These are phyloP conservation scores for Amanita pseudoporphyria DNA, from an alignment of 768 basidiomycete species.

Conservation along the genomic window DNA sequence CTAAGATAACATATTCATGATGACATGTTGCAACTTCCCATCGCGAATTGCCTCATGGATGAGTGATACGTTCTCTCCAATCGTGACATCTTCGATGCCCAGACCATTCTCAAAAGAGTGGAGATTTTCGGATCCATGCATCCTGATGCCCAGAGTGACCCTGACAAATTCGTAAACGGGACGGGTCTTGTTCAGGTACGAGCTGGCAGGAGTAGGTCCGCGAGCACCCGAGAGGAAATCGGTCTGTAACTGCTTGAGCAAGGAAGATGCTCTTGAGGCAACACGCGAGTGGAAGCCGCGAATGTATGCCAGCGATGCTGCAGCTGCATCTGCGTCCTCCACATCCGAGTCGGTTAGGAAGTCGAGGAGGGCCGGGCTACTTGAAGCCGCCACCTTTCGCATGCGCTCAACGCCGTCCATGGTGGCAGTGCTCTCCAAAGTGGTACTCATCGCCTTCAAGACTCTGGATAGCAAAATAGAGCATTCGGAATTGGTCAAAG, in stretches of 20 bases:
- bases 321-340: conserved; percentile 20
- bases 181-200: conserved; percentile 56
- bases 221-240: conserved; percentile 50
- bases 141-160: conserved; percentile 58
- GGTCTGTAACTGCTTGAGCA: conserved; percentile 39
- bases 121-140: conserved; percentile 74
- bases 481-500: conserved; percentile 26
- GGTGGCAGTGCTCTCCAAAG: conserved; percentile 56
- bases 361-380: conserved; percentile 55
- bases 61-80: conserved; percentile 61
- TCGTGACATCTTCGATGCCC: conserved; percentile 54
- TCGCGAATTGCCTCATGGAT: conserved; percentile 68
- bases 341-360: conserved; percentile 34
- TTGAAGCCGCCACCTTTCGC: conserved; percentile 57
- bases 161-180: conserved; percentile 74
- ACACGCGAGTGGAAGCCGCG: conserved; percentile 46
- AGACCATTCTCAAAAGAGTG: conserved; percentile 50
- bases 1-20: conserved; percentile 30
- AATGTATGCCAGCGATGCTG: conserved; percentile 27
- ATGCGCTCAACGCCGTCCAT: conserved; percentile 68
- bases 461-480: conserved; percentile 26
- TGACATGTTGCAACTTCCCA: conserved; percentile 37
- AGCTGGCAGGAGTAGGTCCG: conserved; percentile 59
- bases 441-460: conserved; percentile 31
- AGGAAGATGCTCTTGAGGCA: conserved; percentile 33